Percentiles rank a stretch among this genome's conserved stretches.
These are phyloP conservation scores for Phytophthora brassicae DNA, from an alignment of 352 stramenopile genomes.

Conservation along the genomic window DNA sequence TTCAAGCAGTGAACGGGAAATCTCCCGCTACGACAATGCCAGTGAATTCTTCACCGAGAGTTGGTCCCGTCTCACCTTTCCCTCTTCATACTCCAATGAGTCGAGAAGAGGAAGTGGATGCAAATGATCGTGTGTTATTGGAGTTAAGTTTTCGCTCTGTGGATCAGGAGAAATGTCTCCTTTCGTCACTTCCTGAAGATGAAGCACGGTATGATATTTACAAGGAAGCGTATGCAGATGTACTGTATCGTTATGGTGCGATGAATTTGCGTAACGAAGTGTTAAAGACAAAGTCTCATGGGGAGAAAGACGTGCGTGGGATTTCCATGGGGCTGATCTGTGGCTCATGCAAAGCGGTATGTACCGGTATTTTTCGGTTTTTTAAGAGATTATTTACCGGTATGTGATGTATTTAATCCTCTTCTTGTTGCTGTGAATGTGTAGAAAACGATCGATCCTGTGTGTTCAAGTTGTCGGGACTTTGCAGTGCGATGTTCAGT, in stretches of 20 bases:
- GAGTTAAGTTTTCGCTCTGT: constrained; percentile 43
- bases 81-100: constrained; percentile 8
- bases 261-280: constrained; percentile 72
- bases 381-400: no score
- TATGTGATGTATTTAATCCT: background rate
- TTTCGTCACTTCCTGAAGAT: constrained; percentile 55
- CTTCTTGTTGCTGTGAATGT: background rate
- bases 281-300: constrained; percentile 56
- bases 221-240: constrained; percentile 77
- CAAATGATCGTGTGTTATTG: constrained; percentile 52
- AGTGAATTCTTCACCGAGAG: constrained; percentile 25
- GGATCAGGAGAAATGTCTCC: constrained; percentile 45
- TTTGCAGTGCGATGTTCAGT: constrained; percentile 82
- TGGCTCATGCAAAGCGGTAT: constrained; percentile 58
- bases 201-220: constrained; percentile 77
- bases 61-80: constrained; percentile 18
- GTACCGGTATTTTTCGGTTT: background rate
- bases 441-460: constrained; percentile 54
- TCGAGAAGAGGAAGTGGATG: constrained; percentile 37
- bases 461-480: constrained; percentile 67
- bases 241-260: constrained; percentile 82
- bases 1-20: constrained; percentile 30
- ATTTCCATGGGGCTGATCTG: constrained; percentile 71
- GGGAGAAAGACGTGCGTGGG: constrained; percentile 40
- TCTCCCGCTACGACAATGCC: constrained; percentile 34